Evolutionary conservation across 139 green algal species (phyloP).

Genomic region (Volvox africanus): DNA sequence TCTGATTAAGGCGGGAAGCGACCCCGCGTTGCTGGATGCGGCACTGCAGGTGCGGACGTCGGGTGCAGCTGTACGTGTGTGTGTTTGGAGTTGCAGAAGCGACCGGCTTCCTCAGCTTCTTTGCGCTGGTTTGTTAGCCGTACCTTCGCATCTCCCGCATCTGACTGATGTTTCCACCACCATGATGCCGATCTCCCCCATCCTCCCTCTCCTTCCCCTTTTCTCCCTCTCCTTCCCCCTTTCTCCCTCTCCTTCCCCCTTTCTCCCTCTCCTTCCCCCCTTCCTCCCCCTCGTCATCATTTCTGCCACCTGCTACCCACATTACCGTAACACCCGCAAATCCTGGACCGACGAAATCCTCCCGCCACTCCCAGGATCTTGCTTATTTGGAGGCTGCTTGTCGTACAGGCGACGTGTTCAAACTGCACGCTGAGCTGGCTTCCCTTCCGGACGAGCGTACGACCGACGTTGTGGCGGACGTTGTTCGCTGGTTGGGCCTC

Average conservation of each 20-base stretch:
- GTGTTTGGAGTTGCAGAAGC: neutral
- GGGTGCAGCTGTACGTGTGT: neutral
- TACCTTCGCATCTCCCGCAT: too few relatives aligned
- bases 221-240: neutral
- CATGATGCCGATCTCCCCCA: neutral
- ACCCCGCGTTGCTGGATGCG: slow-evolving; percentile 31
- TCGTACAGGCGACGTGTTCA: slow-evolving; percentile 38
- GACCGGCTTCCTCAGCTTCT: too few relatives aligned
- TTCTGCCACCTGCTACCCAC: too few relatives aligned
- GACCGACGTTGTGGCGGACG: neutral
- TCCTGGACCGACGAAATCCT: too few relatives aligned
- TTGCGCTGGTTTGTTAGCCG: too few relatives aligned
- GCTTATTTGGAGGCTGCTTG: slow-evolving; percentile 35
- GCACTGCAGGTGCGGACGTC: slow-evolving; percentile 24
- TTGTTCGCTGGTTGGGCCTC: slow-evolving; percentile 34
- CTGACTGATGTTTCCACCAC: too few relatives aligned
- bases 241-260: too few relatives aligned
- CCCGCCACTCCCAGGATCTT: slow-evolving; percentile 6
- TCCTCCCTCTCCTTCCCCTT: too few relatives aligned
- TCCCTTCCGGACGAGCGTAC: neutral
- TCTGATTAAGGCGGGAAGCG: slow-evolving; percentile 33
- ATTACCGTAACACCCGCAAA: too few relatives aligned
- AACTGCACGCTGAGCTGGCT: slow-evolving; percentile 41
- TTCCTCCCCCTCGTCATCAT: too few relatives aligned
- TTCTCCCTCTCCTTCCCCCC: too few relatives aligned